Percentiles rank a stretch among this genome's conserved stretches.
Conservation (phyloP, 192 early-diverging fungal species). For the Coemansia sp. region DNA sequence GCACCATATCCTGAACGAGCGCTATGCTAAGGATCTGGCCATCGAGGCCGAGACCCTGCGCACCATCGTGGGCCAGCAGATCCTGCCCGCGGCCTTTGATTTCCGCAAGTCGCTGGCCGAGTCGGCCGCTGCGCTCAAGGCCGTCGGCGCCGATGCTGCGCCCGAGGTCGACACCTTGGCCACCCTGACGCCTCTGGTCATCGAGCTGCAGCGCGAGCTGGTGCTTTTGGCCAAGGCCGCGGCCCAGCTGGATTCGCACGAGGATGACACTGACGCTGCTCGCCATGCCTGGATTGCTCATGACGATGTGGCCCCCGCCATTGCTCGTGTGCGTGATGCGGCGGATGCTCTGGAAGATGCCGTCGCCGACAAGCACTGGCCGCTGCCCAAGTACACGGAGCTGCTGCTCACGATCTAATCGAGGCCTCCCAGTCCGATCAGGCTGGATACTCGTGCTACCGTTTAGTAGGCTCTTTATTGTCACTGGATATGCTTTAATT, state of each 20-base stretch:
- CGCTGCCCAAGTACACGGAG: constrained; percentile 95
- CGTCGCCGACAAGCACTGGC: constrained; percentile 91
- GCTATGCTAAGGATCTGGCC: constrained; percentile 92
- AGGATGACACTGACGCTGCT: constrained; percentile 54
- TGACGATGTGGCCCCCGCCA: constrained; percentile 56
- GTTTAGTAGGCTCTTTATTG: too few species aligned
- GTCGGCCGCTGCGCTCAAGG: constrained; percentile 67
- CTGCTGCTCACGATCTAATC: constrained; percentile 67
- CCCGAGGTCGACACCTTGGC: constrained; percentile 73
- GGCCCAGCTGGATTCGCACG: constrained; percentile 47
- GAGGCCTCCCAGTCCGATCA: too few species aligned
- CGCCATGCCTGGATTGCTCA: constrained; percentile 62
- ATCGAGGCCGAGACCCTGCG: constrained; percentile 90
- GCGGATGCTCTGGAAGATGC: constrained; percentile 76
- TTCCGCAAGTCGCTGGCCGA: constrained; percentile 89
- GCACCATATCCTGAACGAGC: constrained; percentile 94
- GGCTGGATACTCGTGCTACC: too few species aligned
- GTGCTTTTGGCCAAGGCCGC: constrained; percentile 54
- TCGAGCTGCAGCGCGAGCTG: constrained; percentile 50
- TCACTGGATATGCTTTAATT: too few species aligned
- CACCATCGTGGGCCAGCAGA: constrained; percentile 72
- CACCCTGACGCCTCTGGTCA: constrained; percentile 58
- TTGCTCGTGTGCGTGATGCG: constrained; percentile 63
- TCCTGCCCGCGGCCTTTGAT: constrained; percentile 81
- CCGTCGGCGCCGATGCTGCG: constrained; percentile 45